Evolutionary conservation across 768 basidiomycete genomes (phyloP), one percentile per base, ranked within the genome.

Genomic region (Lentinula raphanica): DNA sequence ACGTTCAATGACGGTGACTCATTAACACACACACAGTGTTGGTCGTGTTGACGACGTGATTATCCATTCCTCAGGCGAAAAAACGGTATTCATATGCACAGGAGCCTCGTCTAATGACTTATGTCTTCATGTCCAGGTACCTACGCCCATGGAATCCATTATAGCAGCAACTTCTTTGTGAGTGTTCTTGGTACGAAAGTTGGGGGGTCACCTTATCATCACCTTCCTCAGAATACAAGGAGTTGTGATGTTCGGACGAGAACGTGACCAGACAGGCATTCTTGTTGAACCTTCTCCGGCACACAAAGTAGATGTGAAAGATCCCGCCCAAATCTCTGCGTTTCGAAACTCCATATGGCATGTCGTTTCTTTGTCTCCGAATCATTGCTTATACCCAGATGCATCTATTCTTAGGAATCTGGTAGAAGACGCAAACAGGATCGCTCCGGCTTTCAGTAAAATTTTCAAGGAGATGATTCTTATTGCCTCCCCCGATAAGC

Each of bases 381-480:
- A 56, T 25, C 8, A 4, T 29, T 13, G 9, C 12, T 7, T 4
- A 15, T 40, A 3, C 27, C 27, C 36, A 15, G 6, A n/a, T 8
- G 40, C 7, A 17, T 42, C 19, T 23, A 25, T 3, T 39, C 1
- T 8, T 55, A 79, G 75, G 75, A 70, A 66, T 1, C 59, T 67
- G 7, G 69, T 79, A 11, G 77, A 79, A 46, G 74, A 78, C 31
- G 79, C 78, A 3, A 81, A 81, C 63, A 65, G 65, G 45, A 65
- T 69, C n/a, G 72, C 74, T 5, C 80, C 81, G 0, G 59, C 68
- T 2, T 79, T 75, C 57, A 77, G 76, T 56, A 69, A 73, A n/a
- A 71, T 81, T 6, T 81, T 81, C 66, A 79, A 79, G 54, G 78
- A 84, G 61, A 76, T 83, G 74, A 76, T 84, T 39, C 49, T 83